phyloP scores from a whole-genome alignment of 768 basidiomycete species.

The Termitomyces sp. region DNA sequence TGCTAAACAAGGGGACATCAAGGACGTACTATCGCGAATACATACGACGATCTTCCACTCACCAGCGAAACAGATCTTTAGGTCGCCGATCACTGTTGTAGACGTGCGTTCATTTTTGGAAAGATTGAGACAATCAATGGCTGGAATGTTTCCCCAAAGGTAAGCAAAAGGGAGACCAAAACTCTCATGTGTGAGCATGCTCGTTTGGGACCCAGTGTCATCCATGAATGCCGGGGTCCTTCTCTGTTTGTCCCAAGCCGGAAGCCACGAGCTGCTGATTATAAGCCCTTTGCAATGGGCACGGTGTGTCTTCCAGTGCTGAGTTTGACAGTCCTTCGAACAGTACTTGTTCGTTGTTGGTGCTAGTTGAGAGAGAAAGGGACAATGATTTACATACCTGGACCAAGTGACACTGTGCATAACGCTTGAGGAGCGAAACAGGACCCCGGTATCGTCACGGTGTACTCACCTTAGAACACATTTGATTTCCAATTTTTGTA shows the following conservation, averaged over 20 bases:
- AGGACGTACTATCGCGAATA: neutral
- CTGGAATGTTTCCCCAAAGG: conserved; percentile 23
- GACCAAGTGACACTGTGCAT: conserved; percentile 12
- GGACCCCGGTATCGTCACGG: no score
- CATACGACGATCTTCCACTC: neutral
- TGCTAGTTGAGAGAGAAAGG: neutral
- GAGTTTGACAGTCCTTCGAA: conserved; percentile 26
- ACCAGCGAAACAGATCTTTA: conserved; percentile 27
- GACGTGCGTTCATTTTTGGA: conserved; percentile 17
- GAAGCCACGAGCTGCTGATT: conserved; percentile 24
- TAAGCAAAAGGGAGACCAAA: conserved; percentile 14
- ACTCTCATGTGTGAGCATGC: neutral
- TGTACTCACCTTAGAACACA: conserved; percentile 26
- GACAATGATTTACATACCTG: conserved; percentile 1
- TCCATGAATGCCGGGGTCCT: conserved; percentile 22
- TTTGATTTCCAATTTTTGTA: conserved; percentile 13
- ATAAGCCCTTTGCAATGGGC: conserved; percentile 23
- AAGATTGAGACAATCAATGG: conserved; percentile 24
- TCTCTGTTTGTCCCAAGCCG: conserved; percentile 24
- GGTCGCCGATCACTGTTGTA: conserved; percentile 5
- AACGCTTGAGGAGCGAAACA: neutral
- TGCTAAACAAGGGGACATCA: conserved; percentile 7
- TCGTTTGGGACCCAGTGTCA: neutral
- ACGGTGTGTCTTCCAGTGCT: conserved; percentile 28
- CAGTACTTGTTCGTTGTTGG: conserved; percentile 24